A percentile compares a stretch with the other conserved stretches of the same genome.
These are phyloP conservation scores for Globisporangium canariense DNA, from an alignment of 352 stramenopile genomes.

Conservation along the genomic window DNA sequence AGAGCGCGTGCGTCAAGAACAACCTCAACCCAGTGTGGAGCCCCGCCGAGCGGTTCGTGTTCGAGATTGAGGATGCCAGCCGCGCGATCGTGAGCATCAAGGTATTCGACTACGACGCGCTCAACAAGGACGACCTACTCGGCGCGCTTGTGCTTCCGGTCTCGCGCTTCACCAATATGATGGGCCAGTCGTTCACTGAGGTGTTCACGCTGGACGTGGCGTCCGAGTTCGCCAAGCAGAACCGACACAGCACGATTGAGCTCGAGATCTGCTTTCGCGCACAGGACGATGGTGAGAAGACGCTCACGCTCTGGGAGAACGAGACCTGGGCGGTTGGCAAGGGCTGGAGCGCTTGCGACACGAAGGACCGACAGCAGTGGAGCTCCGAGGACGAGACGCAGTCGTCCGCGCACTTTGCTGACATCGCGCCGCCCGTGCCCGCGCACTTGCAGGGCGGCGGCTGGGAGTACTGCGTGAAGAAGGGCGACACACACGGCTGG, in stretches of 20 bases:
- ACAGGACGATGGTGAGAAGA: conserved; percentile 33
- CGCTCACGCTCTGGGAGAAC: conserved; percentile 62
- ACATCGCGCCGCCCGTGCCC: conserved; percentile 37
- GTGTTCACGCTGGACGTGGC: conserved; percentile 49
- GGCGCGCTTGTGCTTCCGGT: conserved; percentile 49
- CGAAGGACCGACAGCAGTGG: conserved; percentile 44
- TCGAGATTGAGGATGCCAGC: conserved; percentile 39
- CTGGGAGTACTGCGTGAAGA: conserved; percentile 49
- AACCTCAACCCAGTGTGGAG: conserved; percentile 65
- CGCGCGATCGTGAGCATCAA: conserved; percentile 47
- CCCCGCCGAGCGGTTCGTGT: conserved; percentile 57
- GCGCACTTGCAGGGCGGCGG: conserved; percentile 34
- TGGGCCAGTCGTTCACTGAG: conserved; percentile 44
- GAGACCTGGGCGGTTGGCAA: conserved; percentile 47
- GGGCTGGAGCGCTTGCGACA: conserved; percentile 48
- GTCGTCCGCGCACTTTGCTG: conserved; percentile 44
- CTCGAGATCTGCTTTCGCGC: conserved; percentile 46
- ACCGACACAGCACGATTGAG: conserved; percentile 46
- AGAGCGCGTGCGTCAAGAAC: conserved; percentile 60
- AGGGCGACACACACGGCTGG: conserved; percentile 59
- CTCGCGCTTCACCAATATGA: conserved; percentile 39
- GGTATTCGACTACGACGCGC: conserved; percentile 65
- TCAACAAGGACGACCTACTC: conserved; percentile 66
- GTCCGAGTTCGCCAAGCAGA: conserved; percentile 37
- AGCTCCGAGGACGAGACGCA: conserved; percentile 45